Evolutionary conservation across 139 green algal species (phyloP).

Genomic region (Pleodorina starrii): DNA sequence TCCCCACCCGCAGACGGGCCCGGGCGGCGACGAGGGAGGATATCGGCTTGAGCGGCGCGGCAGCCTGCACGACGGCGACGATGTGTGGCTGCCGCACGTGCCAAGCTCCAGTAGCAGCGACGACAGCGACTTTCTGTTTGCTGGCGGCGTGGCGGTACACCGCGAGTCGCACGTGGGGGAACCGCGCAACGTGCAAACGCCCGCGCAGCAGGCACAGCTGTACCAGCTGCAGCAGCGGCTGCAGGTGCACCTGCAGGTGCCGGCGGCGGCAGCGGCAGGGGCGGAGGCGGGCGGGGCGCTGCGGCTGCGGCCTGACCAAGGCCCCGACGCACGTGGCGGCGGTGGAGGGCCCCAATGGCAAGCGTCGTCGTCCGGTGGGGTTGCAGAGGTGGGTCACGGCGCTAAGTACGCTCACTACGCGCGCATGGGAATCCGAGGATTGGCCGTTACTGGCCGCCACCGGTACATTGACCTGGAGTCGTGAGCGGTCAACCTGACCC

Average conservation of each 20-base stretch:
- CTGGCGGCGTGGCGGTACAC: neutral
- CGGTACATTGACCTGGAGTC: no score
- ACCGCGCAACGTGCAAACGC: no score
- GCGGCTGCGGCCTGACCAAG: neutral
- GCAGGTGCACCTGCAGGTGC: neutral
- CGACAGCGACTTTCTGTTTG: neutral
- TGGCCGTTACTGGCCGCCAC: no score
- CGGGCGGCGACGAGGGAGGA: no score
- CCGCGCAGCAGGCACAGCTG: neutral
- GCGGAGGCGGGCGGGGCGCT: neutral
- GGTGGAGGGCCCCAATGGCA: no score
- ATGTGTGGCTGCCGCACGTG: neutral
- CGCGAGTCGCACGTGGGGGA: neutral
- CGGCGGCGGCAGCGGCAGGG: neutral
- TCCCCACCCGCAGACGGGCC: no score
- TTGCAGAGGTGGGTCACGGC: no score
- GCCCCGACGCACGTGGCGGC: neutral
- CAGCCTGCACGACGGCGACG: conserved; percentile 27
- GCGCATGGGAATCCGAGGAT: no score
- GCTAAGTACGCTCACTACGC: no score
- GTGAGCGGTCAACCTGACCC: no score
- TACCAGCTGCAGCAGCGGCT: conserved; percentile 3
- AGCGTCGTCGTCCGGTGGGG: no score
- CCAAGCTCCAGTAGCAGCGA: conserved; percentile 15
- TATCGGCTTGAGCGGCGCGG: neutral